phyloP scores from a whole-genome alignment of 2,329 filamentous ascomycete species.

The Fusarium beomiforme region DNA sequence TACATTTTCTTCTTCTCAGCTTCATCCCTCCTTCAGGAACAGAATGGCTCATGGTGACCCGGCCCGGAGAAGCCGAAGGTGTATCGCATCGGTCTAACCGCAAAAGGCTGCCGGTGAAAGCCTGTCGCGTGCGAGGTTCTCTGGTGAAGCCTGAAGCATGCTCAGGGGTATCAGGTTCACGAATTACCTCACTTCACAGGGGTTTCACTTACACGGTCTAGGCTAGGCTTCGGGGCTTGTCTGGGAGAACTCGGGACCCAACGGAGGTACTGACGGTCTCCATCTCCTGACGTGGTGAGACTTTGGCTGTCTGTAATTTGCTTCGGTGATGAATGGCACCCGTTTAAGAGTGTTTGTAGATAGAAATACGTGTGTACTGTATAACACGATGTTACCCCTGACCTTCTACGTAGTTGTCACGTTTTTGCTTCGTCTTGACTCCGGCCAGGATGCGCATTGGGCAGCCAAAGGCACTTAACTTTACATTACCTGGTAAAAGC shows the following conservation, averaged over 20 bases:
- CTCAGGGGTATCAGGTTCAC: slow-evolving; percentile 17
- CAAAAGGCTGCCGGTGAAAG: slow-evolving; percentile 32
- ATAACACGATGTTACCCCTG: slow-evolving; percentile 24
- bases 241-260: slow-evolving; percentile 33
- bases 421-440: slow-evolving; percentile 32
- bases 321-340: slow-evolving; percentile 29
- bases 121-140: slow-evolving; percentile 15
- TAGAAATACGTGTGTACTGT: background rate
- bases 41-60: slow-evolving; percentile 11
- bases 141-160: slow-evolving; percentile 13
- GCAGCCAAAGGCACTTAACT: slow-evolving; percentile 43
- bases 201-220: slow-evolving; percentile 24
- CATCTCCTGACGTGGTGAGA: slow-evolving; percentile 45
- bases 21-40: slow-evolving; percentile 2
- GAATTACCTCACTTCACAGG: slow-evolving; percentile 19
- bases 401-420: slow-evolving; percentile 1
- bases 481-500: slow-evolving; percentile 34
- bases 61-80: slow-evolving; percentile 37
- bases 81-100: slow-evolving; percentile 33
- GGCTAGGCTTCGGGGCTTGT: slow-evolving; percentile 9
- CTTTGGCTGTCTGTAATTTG: slow-evolving; percentile 32
- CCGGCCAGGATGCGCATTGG: slow-evolving; percentile 39
- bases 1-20: background rate
- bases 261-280: slow-evolving; percentile 6
- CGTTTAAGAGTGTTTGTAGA: slow-evolving; percentile 1